phyloP scores from a whole-genome alignment of 2,329 filamentous ascomycete genomes.

The Fusarium nygamai region DNA sequence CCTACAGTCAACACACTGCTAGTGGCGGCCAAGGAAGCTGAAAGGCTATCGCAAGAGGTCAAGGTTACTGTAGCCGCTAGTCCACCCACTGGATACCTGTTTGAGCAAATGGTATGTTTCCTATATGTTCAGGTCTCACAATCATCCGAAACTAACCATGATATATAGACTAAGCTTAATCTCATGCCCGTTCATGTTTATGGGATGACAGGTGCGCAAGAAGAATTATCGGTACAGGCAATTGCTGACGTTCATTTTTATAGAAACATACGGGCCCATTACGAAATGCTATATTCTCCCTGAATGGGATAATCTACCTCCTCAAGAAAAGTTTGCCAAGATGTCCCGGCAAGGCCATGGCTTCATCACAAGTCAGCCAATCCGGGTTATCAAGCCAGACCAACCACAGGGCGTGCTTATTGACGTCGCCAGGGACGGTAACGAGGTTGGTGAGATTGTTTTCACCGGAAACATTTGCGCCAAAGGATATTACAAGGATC shows the following conservation, averaged over 20 bases:
- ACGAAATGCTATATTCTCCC: constrained; percentile 93
- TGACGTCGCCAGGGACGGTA: constrained; percentile 60
- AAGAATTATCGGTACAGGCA: background rate
- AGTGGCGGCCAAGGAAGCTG: constrained; percentile 81
- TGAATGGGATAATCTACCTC: constrained; percentile 78
- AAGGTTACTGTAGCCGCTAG: constrained; percentile 92
- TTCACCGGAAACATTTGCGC: constrained; percentile 93
- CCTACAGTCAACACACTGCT: constrained; percentile 96
- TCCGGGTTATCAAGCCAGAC: constrained; percentile 83
- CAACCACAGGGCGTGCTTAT: constrained; percentile 67
- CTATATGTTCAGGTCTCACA: background rate
- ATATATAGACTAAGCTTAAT: constrained; percentile 69
- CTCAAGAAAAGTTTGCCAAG: constrained; percentile 81
- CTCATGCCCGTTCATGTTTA: constrained; percentile 94
- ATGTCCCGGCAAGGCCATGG: constrained; percentile 97
- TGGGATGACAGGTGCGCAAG: constrained; percentile 67
- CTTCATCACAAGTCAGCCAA: constrained; percentile 83
- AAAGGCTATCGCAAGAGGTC: constrained; percentile 74
- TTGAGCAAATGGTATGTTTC: constrained; percentile 82
- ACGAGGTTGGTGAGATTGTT: constrained; percentile 70
- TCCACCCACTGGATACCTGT: constrained; percentile 88
- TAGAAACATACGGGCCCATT: constrained; percentile 92
- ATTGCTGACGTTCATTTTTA: background rate
- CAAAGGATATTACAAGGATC: constrained; percentile 91
- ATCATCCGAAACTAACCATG: constrained; percentile 13